These are phyloP conservation scores for Escovopsis sp. DNA, from an alignment of 2,329 filamentous ascomycete species.

Conservation along the genomic window DNA sequence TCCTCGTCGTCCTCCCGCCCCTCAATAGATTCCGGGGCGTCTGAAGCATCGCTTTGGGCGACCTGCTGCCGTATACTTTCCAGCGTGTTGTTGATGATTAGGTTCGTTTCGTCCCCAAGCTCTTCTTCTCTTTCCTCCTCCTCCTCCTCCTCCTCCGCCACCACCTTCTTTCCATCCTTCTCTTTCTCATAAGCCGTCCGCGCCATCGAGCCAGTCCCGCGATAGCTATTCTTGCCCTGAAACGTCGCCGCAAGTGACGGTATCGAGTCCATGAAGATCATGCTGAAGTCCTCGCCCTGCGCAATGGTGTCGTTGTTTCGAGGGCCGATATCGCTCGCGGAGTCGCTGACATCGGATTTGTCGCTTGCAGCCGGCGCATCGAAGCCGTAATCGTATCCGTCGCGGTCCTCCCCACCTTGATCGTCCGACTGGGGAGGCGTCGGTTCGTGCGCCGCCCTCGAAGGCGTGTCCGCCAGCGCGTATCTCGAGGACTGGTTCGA, in stretches of 20 bases:
- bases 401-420: constrained; percentile 8
- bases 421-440: constrained; percentile 3
- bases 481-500: constrained; percentile 7
- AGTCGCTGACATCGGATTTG: constrained; percentile 19
- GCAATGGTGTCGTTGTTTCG: constrained; percentile 27
- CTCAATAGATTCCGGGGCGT: constrained; percentile 3
- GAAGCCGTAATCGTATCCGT: constrained; percentile 15
- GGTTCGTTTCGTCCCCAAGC: constrained; percentile 40
- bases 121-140: constrained; percentile 17
- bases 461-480: neutral
- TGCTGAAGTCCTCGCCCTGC: constrained; percentile 42
- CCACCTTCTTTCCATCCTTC: constrained; percentile 18
- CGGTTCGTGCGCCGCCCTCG: constrained; percentile 5
- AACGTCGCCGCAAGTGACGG: constrained; percentile 33
- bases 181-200: constrained; percentile 7
- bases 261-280: constrained; percentile 42
- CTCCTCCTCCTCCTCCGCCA: constrained; percentile 15
- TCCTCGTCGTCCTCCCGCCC: no score
- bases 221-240: neutral
- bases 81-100: constrained; percentile 41
- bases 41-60: constrained; percentile 6
- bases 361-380: constrained; percentile 18
- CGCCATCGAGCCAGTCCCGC: constrained; percentile 16
- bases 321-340: constrained; percentile 9
- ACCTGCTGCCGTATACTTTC: constrained; percentile 30